Evolutionary conservation across 2,329 filamentous ascomycete genomes (phyloP), one percentile per base, ranked within the genome.

Genomic region (Didymella glomerata): DNA sequence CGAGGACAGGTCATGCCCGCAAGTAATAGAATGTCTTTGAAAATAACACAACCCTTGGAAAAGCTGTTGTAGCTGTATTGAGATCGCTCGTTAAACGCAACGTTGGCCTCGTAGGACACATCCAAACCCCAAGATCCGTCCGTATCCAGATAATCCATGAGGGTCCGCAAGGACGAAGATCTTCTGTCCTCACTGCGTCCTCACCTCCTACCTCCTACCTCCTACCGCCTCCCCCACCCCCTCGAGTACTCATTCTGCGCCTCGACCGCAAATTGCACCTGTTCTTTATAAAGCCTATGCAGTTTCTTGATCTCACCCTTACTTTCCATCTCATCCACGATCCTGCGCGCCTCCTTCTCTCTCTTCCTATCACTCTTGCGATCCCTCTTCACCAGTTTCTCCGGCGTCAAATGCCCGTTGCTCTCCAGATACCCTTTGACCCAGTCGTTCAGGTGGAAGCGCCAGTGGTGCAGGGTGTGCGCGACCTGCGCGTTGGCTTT

Each of bases 391-490:
- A 87, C 79, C 30, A 92, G 78, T 68, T 86, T 83, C 11, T 83
- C 77, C 1, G 86, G 77, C 0, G 79, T 79, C 62, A 89, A 81
- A 63, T 89, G 83, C 0, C 86, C 87, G 58, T 88, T 81, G 1
- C 75, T 75, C 24, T 82, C 76, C 0, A 95, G 84, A 52, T 85
- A 86, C 27, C 84, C 82, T 24, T 89, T 81, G 0, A 93, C 88
- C 84, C 85, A 90, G 63, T 88, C 83, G 69, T 90, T 88, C n/a
- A 94, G 85, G 45, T 88, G 85, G 60, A 85, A 86, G 56, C 89
- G 88, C 91, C 91, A 93, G 76, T 95, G 91, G 4, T 87, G 83
- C 3, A 94, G 82, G 1, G 83, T 84, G 70, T 94, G 91, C 0
- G 90, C 88, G 38, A 88, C 88, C 63, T 87, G 82, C 0, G 91